phyloP scores from a whole-genome alignment of 2,329 filamentous ascomycete species.

The Fusarium continuum region DNA sequence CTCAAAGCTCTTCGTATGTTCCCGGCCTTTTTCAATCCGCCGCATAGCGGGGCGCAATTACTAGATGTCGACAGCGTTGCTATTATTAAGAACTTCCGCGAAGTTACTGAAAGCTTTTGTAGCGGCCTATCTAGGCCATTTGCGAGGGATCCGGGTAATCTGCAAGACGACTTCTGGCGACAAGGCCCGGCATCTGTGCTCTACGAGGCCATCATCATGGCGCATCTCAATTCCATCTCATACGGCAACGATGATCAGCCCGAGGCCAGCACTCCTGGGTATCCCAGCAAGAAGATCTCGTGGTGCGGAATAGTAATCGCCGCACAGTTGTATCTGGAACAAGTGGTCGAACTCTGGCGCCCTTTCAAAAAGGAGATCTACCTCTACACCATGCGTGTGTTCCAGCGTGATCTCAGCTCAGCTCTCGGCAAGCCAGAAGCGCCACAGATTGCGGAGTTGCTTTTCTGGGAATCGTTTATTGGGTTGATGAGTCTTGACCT shows the following conservation, averaged over 20 bases:
- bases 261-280: not conserved
- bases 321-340: not conserved
- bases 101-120: not conserved
- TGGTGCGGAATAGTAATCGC: not conserved
- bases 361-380: constrained; percentile 1
- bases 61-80: not conserved
- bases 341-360: not conserved
- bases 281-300: not conserved
- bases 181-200: not conserved
- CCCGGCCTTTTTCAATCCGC: constrained; percentile 5
- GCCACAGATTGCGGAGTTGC: not conserved
- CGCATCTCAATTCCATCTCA: not conserved
- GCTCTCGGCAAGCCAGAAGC: not conserved
- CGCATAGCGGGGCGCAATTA: not conserved
- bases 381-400: constrained; percentile 3
- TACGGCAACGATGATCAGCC: fast-evolving
- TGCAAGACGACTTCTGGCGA: constrained; percentile 4
- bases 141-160: not conserved
- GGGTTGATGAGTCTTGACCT: not conserved
- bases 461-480: constrained; percentile 6
- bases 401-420: not conserved
- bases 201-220: not conserved
- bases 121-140: not conserved
- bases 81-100: not conserved
- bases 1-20: constrained; percentile 14